These are phyloP conservation scores for Durusdinium trenchii DNA, from an alignment of 73 alveolate genomes.

Conservation along the genomic window DNA sequence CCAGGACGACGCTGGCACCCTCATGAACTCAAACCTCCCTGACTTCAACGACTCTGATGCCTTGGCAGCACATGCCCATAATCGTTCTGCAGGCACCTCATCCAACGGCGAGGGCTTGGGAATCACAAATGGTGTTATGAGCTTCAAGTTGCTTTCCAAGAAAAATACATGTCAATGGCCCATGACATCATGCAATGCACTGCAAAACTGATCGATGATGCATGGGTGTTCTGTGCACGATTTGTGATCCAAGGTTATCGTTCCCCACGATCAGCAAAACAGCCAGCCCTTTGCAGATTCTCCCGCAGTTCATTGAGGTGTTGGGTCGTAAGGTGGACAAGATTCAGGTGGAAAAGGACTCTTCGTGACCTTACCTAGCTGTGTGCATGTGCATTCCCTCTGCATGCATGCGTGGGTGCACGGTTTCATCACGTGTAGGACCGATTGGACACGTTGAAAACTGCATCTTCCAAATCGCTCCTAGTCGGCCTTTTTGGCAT, in stretches of 20 bases:
- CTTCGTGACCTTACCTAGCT: background rate
- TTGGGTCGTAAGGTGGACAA: background rate
- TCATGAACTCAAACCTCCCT: conserved; percentile 3
- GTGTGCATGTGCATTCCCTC: background rate
- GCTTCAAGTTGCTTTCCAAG: background rate
- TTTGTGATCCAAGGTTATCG: background rate
- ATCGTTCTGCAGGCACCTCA: background rate
- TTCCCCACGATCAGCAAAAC: background rate
- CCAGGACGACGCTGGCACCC: conserved; percentile 29
- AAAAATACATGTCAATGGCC: too few species aligned
- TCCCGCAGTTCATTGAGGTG: background rate
- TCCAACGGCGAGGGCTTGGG: background rate
- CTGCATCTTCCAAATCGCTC: background rate
- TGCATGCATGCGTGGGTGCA: background rate
- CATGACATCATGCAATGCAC: background rate
- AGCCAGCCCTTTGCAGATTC: background rate
- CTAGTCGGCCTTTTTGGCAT: background rate
- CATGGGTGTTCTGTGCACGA: background rate
- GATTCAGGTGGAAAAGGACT: background rate
- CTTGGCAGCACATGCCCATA: background rate
- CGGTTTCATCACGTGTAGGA: background rate
- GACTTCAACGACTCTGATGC: background rate
- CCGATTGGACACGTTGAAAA: background rate
- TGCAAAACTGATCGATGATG: too few species aligned
- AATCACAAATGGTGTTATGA: background rate